Evolutionary conservation across 306 rosid species (phyloP).

Genomic region (Hippophae rhamnoides): DNA sequence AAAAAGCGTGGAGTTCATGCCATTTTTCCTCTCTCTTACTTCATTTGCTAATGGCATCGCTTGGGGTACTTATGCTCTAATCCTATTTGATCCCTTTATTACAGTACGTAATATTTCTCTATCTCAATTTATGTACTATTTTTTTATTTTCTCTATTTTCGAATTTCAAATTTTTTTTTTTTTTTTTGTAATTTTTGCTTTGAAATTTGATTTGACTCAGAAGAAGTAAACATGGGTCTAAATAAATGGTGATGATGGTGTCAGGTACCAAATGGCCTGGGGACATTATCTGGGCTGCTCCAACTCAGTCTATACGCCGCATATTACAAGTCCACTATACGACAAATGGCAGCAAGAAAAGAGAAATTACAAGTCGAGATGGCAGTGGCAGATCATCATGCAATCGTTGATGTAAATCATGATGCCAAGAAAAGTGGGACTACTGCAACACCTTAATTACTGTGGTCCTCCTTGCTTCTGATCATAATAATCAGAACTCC

Average conservation of each 20-base stretch:
- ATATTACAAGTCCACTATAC: constrained; percentile 61
- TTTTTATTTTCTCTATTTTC: not conserved
- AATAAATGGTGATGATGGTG: not conserved
- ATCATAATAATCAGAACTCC: not conserved
- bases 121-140: not conserved
- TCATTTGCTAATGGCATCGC: constrained; percentile 62
- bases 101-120: constrained; percentile 24
- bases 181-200: too few relatives aligned
- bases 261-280: constrained; percentile 87
- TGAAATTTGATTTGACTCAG: not conserved
- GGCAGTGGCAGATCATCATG: constrained; percentile 16
- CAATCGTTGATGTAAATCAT: constrained; percentile 5
- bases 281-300: constrained; percentile 38
- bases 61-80: constrained; percentile 70
- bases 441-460: too few relatives aligned
- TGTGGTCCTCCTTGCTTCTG: too few relatives aligned
- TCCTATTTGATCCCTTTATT: constrained; percentile 67
- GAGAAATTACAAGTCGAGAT: constrained; percentile 17
- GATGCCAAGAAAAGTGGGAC: not conserved
- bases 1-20: constrained; percentile 91
- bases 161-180: too few relatives aligned
- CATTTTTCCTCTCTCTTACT: constrained; percentile 56
- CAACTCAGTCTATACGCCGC: constrained; percentile 73
- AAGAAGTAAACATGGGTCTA: too few relatives aligned
- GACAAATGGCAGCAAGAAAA: constrained; percentile 49